These are phyloP conservation scores for Cylindrodendrum hubeiense DNA, from an alignment of 2,329 filamentous ascomycete genomes.

Conservation along the genomic window DNA sequence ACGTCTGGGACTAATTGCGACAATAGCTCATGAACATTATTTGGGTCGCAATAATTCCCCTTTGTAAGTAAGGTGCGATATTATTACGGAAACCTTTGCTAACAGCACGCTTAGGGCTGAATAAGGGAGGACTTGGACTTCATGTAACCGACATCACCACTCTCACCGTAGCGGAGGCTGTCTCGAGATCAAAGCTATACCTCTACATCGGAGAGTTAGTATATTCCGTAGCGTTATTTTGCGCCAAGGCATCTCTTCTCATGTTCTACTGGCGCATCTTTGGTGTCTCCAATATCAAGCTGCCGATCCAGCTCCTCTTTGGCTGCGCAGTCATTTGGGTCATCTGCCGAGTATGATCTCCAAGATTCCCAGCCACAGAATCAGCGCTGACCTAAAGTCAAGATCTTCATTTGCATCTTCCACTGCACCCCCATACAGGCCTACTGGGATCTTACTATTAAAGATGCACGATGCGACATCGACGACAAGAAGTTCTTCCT, in stretches of 20 bases:
- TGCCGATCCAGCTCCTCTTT: slow-evolving; percentile 40
- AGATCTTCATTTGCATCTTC: too few species aligned
- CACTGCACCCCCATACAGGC: too few species aligned
- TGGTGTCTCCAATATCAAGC: slow-evolving; percentile 39
- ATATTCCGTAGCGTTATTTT: slow-evolving; percentile 46
- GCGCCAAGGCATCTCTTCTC: slow-evolving; percentile 45
- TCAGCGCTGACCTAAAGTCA: too few species aligned
- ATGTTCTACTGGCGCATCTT: slow-evolving; percentile 50
- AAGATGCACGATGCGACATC: neutral
- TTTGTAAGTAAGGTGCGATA: slow-evolving; percentile 19
- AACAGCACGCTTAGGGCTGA: slow-evolving; percentile 31
- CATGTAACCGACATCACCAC: slow-evolving; percentile 28
- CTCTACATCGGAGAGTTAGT: slow-evolving; percentile 44
- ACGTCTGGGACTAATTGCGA: neutral
- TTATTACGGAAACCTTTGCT: neutral
- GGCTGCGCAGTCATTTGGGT: slow-evolving; percentile 45
- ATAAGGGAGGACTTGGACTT: slow-evolving; percentile 30
- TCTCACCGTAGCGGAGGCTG: slow-evolving; percentile 16
- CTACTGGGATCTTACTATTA: too few species aligned
- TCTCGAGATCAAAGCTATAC: slow-evolving; percentile 16
- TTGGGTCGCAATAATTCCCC: slow-evolving; percentile 31
- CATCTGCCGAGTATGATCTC: too few species aligned
- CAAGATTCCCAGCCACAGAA: too few species aligned
- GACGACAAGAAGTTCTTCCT: slow-evolving; percentile 43
- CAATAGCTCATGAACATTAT: slow-evolving; percentile 22